phyloP scores from a whole-genome alignment of 768 basidiomycete genomes.

The Rhizopogon sp. region DNA sequence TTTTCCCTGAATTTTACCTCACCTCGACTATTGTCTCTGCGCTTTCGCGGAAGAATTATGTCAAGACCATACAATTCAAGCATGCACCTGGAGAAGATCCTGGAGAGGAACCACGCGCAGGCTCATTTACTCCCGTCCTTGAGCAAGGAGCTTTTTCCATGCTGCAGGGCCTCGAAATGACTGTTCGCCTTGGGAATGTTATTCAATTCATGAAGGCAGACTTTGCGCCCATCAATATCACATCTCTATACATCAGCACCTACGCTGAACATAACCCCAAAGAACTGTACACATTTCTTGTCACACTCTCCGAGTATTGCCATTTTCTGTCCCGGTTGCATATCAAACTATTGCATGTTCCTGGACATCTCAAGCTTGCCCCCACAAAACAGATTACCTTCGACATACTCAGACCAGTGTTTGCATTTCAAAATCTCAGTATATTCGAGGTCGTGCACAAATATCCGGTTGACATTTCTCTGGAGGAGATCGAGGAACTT shows the following conservation, averaged over 20 bases:
- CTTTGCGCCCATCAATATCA: constrained; percentile 46
- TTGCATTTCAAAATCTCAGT: constrained; percentile 23
- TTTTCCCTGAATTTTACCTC: constrained; percentile 47
- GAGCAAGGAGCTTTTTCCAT: constrained; percentile 47
- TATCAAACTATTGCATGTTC: constrained; percentile 25
- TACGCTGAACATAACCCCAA: constrained; percentile 37
- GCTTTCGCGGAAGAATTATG: constrained; percentile 37
- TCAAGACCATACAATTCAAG: constrained; percentile 47
- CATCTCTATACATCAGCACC: constrained; percentile 47
- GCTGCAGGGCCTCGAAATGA: constrained; percentile 47
- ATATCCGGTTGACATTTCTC: constrained; percentile 28
- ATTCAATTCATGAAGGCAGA: constrained; percentile 37
- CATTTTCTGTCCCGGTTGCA: constrained; percentile 40
- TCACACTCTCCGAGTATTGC: constrained; percentile 42
- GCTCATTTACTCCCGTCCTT: constrained; percentile 38
- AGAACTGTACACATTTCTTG: constrained; percentile 38
- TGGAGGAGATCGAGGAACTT: constrained; percentile 40
- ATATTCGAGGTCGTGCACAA: constrained; percentile 30
- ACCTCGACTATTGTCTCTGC: constrained; percentile 43
- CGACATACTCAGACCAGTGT: constrained; percentile 31
- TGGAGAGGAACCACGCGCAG: constrained; percentile 40
- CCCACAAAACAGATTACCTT: constrained; percentile 27
- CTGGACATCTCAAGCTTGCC: constrained; percentile 10
- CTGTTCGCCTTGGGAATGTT: constrained; percentile 39
- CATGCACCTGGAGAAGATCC: constrained; percentile 42